Base-by-base conservation (phyloP, 2,329 filamentous ascomycete species). In the Exophiala calicioides region DNA sequence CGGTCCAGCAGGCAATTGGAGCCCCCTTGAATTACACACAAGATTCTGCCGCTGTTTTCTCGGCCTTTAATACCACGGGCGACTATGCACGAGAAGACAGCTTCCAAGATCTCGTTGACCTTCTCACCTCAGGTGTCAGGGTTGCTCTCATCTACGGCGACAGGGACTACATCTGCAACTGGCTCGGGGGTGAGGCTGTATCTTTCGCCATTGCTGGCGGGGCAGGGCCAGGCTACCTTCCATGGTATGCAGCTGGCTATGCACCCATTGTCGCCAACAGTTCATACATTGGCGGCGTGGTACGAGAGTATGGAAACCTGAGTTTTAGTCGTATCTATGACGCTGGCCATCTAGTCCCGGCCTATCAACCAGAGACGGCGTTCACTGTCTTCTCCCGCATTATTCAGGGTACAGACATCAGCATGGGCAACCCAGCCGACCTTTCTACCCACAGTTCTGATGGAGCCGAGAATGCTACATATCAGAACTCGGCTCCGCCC, bases 401-500 rank as follows among this genome's bases (percentile, higher is more conserved):
- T 24, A 71, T 79, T 7, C 63, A 70, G 53, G 74, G 76, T 30
- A 67, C 65, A 8, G 75, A 78, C 38, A 65, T 78, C 27, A 67
- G 71, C 15, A 74, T 70, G 2, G 76, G 75, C 18, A 72, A 75
- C 33, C 56, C 66, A 1, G 69, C 82, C 49, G 66, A 81, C 56
- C 66, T 79, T 5, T 63, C 70, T 1, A 66, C 58, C 1, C 87
- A 78, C 62, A 71, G 72, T 45, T 84, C 80, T 1, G 70, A 74
- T 8, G 85, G 85, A 0, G 70, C 77, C 1, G 64, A 68, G 2
- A 79, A 80, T 53, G 73, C 83, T 1, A 82, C 77, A 0, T 71
- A 79, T 49, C 78, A 72, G 0, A 79, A 81, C 56, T 70, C 69
- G 38, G 62, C 78, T 2, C 77, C 79, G 0, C 48, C 64, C 12